Conservation (phyloP, 192 early-diverging fungal species). For the Entrophospora sp. region DNA sequence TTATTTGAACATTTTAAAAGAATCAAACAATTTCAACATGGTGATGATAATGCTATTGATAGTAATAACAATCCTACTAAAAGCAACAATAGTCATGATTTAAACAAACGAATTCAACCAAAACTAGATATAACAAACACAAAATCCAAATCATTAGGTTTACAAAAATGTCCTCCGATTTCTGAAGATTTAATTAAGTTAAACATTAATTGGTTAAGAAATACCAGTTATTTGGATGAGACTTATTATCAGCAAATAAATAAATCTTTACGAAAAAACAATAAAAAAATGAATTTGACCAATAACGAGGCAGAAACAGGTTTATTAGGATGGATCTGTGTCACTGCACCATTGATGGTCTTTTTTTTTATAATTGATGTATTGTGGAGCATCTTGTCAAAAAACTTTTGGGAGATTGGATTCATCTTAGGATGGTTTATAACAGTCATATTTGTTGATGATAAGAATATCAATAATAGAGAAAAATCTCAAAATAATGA, state of each 20-base stretch:
- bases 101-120: no score
- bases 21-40: neutral
- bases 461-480: no score
- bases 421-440: neutral
- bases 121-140: constrained; percentile 5
- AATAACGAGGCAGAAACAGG: neutral
- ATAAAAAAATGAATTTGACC: neutral
- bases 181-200: neutral
- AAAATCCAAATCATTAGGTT: neutral
- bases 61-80: no score
- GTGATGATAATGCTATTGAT: neutral
- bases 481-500: no score
- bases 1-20: constrained; percentile 1
- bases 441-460: neutral
- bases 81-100: no score
- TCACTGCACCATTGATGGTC: neutral
- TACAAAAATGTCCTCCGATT: neutral
- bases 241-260: neutral
- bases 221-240: neutral
- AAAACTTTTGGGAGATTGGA: neutral
- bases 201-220: constrained; percentile 11
- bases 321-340: neutral
- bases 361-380: constrained; percentile 1
- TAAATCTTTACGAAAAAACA: neutral
- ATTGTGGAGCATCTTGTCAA: neutral